Percentiles rank a stretch among this genome's conserved stretches.
Conservation (phyloP, 176 grass and related monocot genomes). For the Zoysia pacifica region DNA sequence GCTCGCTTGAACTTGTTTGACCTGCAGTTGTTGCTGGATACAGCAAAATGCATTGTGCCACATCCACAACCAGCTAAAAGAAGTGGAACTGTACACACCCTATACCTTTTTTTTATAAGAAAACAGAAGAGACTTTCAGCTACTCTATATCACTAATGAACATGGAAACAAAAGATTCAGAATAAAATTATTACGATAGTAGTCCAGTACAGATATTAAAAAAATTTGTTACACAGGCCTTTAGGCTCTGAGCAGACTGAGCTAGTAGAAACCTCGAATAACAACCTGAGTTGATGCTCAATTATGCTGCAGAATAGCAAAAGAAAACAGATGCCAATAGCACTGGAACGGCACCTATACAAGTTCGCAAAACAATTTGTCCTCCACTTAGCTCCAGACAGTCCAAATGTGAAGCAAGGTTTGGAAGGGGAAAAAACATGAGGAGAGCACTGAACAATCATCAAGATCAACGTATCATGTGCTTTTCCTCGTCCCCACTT, state of each 20-base stretch:
- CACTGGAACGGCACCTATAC: neutral
- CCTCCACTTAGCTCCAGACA: neutral
- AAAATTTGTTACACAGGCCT: neutral
- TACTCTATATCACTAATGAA: no score
- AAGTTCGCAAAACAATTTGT: neutral
- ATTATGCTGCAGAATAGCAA: neutral
- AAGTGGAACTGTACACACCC: no score
- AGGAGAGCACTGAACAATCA: neutral
- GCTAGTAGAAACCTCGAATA: neutral
- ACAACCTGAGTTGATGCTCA: neutral
- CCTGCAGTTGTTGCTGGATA: no score
- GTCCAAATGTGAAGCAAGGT: neutral
- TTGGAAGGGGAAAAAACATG: neutral
- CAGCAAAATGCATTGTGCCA: no score
- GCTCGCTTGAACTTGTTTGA: no score
- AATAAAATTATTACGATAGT: no score
- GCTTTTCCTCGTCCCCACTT: neutral
- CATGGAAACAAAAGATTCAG: no score
- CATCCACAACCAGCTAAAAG: no score
- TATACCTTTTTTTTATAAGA: no score
- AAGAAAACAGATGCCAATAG: neutral
- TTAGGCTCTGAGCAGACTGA: neutral
- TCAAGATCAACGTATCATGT: neutral
- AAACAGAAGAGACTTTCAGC: no score
- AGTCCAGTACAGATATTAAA: neutral